phyloP scores from a whole-genome alignment of 108 stramenopile species.

The Thalassiosira profunda region DNA sequence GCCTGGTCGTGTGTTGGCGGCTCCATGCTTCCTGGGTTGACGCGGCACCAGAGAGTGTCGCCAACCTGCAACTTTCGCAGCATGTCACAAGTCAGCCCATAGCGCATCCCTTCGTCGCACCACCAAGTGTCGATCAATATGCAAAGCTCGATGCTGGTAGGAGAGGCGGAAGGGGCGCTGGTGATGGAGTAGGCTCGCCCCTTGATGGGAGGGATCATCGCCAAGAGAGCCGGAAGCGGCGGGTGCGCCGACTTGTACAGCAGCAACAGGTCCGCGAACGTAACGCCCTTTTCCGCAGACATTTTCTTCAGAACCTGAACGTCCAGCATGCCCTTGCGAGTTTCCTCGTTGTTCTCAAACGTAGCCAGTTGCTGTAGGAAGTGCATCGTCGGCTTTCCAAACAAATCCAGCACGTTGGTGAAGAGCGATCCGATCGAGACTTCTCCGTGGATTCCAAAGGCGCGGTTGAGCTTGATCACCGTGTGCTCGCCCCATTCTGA shows the following conservation, averaged over 20 bases:
- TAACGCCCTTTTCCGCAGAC: constrained; percentile 46
- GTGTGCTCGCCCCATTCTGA: constrained; percentile 61
- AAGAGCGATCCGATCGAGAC: constrained; percentile 58
- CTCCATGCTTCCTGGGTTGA: constrained; percentile 71
- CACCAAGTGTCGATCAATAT: constrained; percentile 70
- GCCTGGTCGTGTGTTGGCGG: constrained; percentile 54
- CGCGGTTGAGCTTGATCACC: constrained; percentile 55
- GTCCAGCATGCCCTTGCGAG: constrained; percentile 55
- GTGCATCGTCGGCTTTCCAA: constrained; percentile 68
- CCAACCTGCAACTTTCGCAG: constrained; percentile 49
- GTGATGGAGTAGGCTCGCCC: constrained; percentile 93
- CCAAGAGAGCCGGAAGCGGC: constrained; percentile 56
- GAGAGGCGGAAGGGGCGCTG: constrained; percentile 54
- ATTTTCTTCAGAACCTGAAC: constrained; percentile 36
- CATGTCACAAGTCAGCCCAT: constrained; percentile 65
- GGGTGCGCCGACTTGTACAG: constrained; percentile 59
- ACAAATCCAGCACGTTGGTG: constrained; percentile 67
- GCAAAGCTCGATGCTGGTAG: constrained; percentile 49
- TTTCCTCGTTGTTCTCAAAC: constrained; percentile 56
- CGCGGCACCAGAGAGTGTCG: constrained; percentile 56
- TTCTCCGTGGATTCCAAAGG: constrained; percentile 61
- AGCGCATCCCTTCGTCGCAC: constrained; percentile 56
- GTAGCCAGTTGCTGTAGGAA: constrained; percentile 70
- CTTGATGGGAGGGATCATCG: constrained; percentile 82
- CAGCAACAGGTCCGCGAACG: constrained; percentile 55